Base-by-base conservation (phyloP, 805 yeast species). In the Yarrowia sp. region DNA sequence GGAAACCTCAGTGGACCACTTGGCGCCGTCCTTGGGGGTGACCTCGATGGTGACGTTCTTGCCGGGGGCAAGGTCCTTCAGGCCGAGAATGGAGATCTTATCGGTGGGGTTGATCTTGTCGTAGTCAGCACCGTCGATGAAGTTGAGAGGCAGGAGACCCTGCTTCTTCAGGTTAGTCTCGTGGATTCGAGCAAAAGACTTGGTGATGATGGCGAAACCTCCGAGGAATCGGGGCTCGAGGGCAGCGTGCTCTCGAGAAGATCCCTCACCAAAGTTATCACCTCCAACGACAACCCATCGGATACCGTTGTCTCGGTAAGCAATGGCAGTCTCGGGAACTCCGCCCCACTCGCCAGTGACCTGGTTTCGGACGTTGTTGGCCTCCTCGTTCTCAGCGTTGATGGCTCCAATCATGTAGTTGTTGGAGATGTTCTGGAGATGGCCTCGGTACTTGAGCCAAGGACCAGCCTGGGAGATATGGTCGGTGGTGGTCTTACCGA, bases 381-480 rank as follows among this genome's bases (percentile, higher is more conserved):
- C 96, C 85, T 93, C 90, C 71, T 87, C 89, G 81, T 93, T 93
- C 83, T 89, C 98, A 76, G 92, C 92, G 82, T 93, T 93, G 78
- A 87, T 92, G 72, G 98, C 98, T 84, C 99, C 99, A 84, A 93
- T 93, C 97, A 93, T 92, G 83, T 95, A 93, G 86, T 95, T 93
- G 86, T 93, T 92, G 72, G 98, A 92, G 77, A 93, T 95, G 88
- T 93, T 93, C 84, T 92, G 93, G 83, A 93, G 85, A 84, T 93
- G 99, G 81, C 99, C 99, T 85, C 98, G 90, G 93, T 93, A 93
- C 84, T 93, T 93, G 86, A 93, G 89, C 99, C 99, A 93, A 77
- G 98, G 98, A 82, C 99, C 99, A 77, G 99, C 99, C 96, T 91
- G 92, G 75, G 98, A 93, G 75, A 93, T 93, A 83, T 93, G 99